These are phyloP conservation scores for Tolypocladium guangdongense DNA, from an alignment of 2,329 filamentous ascomycete genomes.

Conservation along the genomic window DNA sequence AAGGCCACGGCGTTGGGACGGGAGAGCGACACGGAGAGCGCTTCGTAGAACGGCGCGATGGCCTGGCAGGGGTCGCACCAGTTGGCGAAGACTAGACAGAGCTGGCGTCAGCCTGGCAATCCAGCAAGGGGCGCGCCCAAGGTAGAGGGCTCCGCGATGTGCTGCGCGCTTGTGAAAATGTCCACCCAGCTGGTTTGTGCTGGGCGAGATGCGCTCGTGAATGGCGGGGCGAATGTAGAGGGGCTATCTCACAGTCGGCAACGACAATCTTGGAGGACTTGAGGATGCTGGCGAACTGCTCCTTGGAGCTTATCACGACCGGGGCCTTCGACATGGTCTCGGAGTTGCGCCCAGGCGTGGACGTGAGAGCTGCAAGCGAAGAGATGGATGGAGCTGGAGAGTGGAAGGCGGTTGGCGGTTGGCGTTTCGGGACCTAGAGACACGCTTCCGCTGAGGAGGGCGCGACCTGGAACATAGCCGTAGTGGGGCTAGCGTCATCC, in stretches of 20 bases:
- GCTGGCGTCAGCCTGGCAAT: conserved; percentile 7
- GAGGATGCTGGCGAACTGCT: conserved; percentile 59
- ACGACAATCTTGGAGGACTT: conserved; percentile 69
- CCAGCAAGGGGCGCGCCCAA: neutral
- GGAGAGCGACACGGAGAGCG: conserved; percentile 60
- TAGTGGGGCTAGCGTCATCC: neutral
- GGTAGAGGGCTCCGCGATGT: too few species aligned
- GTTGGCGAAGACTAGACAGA: conserved; percentile 64
- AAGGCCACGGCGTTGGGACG: conserved; percentile 67
- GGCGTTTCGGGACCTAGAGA: too few species aligned
- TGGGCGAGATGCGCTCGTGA: neutral
- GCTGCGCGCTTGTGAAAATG: neutral
- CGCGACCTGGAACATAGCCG: neutral
- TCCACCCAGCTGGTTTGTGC: neutral
- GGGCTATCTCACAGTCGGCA: conserved; percentile 63
- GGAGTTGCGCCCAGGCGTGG: neutral
- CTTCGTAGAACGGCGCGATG: conserved; percentile 74
- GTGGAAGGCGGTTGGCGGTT: too few species aligned
- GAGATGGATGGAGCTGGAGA: neutral
- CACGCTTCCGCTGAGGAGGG: neutral
- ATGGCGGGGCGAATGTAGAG: conserved; percentile 3
- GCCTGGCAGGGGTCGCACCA: conserved; percentile 78
- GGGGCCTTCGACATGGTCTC: conserved; percentile 17
- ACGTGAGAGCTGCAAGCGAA: neutral
- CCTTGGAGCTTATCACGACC: conserved; percentile 31